These are phyloP conservation scores for Vaccinium corymbosum DNA, from an alignment of 148 eudicot species.

Conservation along the genomic window DNA sequence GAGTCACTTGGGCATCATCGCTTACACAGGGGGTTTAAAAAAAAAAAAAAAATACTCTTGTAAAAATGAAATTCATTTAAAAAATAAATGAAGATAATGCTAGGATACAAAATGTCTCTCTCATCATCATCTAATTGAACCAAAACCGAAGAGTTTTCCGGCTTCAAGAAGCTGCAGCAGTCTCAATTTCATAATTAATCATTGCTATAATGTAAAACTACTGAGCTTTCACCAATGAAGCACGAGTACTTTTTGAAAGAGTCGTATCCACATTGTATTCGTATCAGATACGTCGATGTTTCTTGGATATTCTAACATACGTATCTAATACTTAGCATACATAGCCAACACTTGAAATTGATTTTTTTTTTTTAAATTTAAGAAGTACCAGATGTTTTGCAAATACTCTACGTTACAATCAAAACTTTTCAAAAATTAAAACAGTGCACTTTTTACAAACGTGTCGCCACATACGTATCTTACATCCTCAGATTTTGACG, in stretches of 20 bases:
- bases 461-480: too few species aligned
- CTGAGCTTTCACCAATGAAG: neutral
- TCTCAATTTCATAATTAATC: neutral
- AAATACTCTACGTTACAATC: too few species aligned
- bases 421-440: too few species aligned
- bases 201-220: neutral
- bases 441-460: too few species aligned
- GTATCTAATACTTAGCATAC: neutral
- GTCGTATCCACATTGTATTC: neutral
- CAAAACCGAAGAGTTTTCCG: neutral
- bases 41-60: too few species aligned
- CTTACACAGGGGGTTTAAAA: too few species aligned
- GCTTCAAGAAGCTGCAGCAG: neutral
- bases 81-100: neutral
- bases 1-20: neutral
- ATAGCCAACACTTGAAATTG: neutral
- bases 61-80: too few species aligned
- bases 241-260: neutral
- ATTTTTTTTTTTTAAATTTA: too few species aligned
- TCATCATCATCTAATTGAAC: neutral
- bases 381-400: too few species aligned
- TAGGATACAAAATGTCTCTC: neutral
- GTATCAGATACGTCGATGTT: neutral
- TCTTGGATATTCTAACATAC: neutral
- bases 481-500: too few species aligned